A percentile compares a stretch with the other conserved stretches of the same genome.
phyloP scores from a whole-genome alignment of 768 basidiomycete genomes.

The Nidularia pulvinata region DNA sequence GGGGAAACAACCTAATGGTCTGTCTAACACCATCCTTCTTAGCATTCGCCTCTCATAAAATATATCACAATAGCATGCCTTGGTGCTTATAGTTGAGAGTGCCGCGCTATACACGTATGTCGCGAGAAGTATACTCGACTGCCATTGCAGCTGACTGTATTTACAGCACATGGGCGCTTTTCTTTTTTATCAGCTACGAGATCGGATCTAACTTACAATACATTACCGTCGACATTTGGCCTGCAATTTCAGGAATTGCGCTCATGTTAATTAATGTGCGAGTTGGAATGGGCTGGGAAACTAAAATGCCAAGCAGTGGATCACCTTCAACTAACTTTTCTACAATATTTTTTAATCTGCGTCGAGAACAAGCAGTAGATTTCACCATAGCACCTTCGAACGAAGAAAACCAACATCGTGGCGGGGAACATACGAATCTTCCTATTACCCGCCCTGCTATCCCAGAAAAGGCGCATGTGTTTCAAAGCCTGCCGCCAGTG shows the following conservation, averaged over 20 bases:
- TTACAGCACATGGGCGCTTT: conserved; percentile 12
- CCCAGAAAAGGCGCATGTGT: no score
- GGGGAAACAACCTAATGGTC: background rate
- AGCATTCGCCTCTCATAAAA: background rate
- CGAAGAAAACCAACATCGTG: no score
- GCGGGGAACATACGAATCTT: no score
- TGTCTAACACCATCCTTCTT: background rate
- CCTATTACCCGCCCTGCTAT: no score
- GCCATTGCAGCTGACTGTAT: background rate
- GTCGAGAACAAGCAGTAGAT: no score
- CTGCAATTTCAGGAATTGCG: conserved; percentile 12
- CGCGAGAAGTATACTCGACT: background rate
- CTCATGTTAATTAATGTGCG: conserved; percentile 20
- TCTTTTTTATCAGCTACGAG: conserved; percentile 10
- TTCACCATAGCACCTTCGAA: no score
- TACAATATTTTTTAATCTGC: no score
- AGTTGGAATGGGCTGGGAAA: conserved; percentile 10
- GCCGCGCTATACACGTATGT: background rate
- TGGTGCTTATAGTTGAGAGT: background rate
- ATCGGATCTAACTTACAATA: conserved; percentile 10
- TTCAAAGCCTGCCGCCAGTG: no score
- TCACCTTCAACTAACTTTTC: no score
- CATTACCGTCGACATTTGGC: conserved; percentile 8
- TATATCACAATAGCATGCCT: background rate
- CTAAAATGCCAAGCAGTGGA: no score